phyloP scores from a whole-genome alignment of 208 protist genomes.

The Strigomonas culicis region DNA sequence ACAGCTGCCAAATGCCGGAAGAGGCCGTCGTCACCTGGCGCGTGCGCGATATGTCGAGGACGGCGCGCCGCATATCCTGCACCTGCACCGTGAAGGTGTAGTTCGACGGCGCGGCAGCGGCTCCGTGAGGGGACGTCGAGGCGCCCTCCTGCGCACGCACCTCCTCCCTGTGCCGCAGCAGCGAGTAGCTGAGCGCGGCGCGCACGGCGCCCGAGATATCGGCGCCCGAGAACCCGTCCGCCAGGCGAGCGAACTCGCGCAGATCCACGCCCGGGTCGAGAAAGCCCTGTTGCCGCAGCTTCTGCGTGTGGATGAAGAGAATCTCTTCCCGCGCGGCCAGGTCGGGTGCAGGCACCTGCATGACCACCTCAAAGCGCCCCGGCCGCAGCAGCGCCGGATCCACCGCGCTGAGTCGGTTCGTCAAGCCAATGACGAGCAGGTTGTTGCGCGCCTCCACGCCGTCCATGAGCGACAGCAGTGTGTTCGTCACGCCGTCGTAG shows the following conservation, averaged over 20 bases:
- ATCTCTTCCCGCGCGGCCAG: constrained; percentile 79
- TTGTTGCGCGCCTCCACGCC: constrained; percentile 84
- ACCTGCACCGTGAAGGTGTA: constrained; percentile 9
- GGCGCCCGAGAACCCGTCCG: constrained; percentile 97
- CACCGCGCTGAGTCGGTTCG: constrained; percentile 89
- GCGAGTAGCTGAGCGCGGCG: constrained; percentile 73
- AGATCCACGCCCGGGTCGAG: constrained; percentile 91
- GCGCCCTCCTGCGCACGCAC: not conserved
- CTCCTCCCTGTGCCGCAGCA: constrained; percentile 56
- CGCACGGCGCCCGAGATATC: constrained; percentile 91
- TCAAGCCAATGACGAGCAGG: constrained; percentile 94
- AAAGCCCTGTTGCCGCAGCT: constrained; percentile 80
- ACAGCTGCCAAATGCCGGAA: not conserved
- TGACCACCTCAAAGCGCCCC: constrained; percentile 93
- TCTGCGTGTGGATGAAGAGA: constrained; percentile 88
- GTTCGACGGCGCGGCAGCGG: not conserved
- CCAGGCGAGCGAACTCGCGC: constrained; percentile 85
- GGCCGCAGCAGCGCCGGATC: constrained; percentile 92
- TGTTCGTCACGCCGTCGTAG: constrained; percentile 99
- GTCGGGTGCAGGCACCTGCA: constrained; percentile 87
- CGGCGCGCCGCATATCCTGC: constrained; percentile 3
- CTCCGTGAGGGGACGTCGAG: not conserved
- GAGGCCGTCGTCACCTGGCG: not conserved
- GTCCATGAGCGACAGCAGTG: constrained; percentile 95
- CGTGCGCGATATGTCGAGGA: constrained; percentile 10